Evolutionary conservation across 306 rosid genomes (phyloP).

Genomic region (Lablab purpureus): DNA sequence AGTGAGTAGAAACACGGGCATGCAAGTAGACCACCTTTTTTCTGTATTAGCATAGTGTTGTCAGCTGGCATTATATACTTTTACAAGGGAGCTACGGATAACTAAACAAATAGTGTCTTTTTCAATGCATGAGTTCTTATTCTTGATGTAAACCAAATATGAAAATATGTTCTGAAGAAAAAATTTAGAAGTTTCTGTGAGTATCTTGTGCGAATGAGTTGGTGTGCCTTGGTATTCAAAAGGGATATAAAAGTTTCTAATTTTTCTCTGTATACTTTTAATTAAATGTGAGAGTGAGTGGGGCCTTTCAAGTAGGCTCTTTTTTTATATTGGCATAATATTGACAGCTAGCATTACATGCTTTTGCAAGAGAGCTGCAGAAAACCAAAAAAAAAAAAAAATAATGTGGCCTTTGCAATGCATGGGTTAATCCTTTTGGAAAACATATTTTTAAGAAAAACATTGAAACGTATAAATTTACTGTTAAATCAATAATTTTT

Average conservation of each 20-base stretch:
- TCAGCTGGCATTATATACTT: neutral
- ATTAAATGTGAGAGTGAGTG: neutral
- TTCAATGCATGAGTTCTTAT: neutral
- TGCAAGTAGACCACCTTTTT: neutral
- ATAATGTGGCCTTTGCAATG: conserved; percentile 1
- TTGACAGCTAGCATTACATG: neutral
- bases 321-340: neutral
- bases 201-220: neutral
- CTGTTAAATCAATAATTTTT: neutral
- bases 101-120: neutral
- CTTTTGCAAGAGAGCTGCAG: neutral
- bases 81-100: neutral
- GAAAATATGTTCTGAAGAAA: neutral
- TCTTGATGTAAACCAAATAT: neutral
- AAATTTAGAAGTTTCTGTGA: neutral
- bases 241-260: neutral
- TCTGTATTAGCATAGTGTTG: neutral
- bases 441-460: neutral
- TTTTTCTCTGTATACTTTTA: neutral
- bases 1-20: neutral
- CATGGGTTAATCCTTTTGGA: neutral
- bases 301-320: neutral
- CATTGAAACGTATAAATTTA: neutral
- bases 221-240: neutral
- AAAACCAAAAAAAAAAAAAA: neutral